Conservation (phyloP, 2,329 filamentous ascomycete species). For the Lachnellula suecica region DNA sequence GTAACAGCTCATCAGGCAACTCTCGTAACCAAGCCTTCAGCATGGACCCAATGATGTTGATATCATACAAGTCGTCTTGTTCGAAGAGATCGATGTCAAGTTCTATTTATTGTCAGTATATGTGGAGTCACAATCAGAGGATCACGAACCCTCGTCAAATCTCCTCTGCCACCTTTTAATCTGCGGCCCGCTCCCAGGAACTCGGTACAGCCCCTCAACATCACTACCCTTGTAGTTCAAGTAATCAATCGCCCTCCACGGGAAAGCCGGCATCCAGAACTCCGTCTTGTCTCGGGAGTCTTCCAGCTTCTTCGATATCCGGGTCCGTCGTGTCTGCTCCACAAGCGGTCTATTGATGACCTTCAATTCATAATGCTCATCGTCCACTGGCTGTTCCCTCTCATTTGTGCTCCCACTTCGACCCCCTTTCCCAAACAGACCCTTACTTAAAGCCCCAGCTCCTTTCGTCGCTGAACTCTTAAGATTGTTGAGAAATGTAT, state of each 20-base stretch:
- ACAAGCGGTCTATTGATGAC: conserved; percentile 84
- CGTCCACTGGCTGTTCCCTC: conserved; percentile 65
- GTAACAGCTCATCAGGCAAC: conserved; percentile 91
- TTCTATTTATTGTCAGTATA: conserved; percentile 49
- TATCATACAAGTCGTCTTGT: conserved; percentile 85
- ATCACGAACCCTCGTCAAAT: conserved; percentile 73
- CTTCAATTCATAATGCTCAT: conserved; percentile 80
- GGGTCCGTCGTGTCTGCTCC: conserved; percentile 85
- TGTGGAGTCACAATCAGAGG: neutral
- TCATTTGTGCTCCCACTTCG: conserved; percentile 69
- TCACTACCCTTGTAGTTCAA: conserved; percentile 93
- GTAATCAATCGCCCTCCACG: conserved; percentile 95
- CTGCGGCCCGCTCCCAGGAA: conserved; percentile 85
- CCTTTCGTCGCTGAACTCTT: conserved; percentile 72
- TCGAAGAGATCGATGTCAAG: conserved; percentile 88
- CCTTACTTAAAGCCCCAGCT: conserved; percentile 79
- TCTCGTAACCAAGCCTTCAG: conserved; percentile 95
- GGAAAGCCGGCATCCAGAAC: conserved; percentile 97
- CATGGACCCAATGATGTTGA: conserved; percentile 94
- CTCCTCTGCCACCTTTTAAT: conserved; percentile 91
- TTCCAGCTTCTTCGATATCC: conserved; percentile 87
- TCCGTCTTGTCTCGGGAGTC: conserved; percentile 93
- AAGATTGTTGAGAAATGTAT: conserved; percentile 69
- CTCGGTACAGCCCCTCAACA: conserved; percentile 88
- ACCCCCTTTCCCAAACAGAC: conserved; percentile 76